Conservation (phyloP, 257 asterid genomes). For the Nicotiana attenuata region DNA sequence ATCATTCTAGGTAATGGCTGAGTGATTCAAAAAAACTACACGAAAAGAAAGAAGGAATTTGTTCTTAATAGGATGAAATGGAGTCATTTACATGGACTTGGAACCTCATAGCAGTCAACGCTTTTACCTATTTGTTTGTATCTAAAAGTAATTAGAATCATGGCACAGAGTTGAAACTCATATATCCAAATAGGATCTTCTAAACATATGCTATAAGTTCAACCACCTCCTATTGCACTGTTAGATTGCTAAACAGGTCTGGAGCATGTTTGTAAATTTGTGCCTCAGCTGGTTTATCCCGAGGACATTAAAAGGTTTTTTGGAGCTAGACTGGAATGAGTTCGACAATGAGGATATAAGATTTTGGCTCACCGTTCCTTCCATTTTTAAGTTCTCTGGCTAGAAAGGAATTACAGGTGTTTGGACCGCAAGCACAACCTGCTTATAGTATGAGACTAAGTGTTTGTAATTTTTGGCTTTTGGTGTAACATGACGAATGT, state of each 20-base stretch:
- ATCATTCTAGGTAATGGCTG: background rate
- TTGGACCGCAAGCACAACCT: background rate
- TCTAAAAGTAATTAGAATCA: background rate
- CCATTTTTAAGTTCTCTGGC: background rate
- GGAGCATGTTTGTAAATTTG: background rate
- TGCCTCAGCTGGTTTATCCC: background rate
- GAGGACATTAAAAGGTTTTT: background rate
- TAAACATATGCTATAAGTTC: background rate
- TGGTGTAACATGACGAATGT: background rate
- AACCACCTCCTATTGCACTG: background rate
- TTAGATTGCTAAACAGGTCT: background rate
- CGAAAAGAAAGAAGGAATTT: background rate
- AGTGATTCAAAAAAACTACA: background rate
- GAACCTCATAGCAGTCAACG: background rate
- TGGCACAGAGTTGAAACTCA: background rate
- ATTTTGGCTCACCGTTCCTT: background rate
- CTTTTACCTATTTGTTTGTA: background rate
- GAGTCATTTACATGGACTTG: background rate
- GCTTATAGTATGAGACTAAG: background rate
- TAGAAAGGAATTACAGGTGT: background rate
- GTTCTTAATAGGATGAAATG: background rate
- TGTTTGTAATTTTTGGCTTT: background rate
- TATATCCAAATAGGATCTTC: background rate
- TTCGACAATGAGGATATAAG: background rate
- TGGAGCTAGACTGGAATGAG: background rate